Evolutionary conservation across 2,329 filamentous ascomycete species (phyloP), one percentile per base, ranked within the genome.

Genomic region (Aspergillus hortae): DNA sequence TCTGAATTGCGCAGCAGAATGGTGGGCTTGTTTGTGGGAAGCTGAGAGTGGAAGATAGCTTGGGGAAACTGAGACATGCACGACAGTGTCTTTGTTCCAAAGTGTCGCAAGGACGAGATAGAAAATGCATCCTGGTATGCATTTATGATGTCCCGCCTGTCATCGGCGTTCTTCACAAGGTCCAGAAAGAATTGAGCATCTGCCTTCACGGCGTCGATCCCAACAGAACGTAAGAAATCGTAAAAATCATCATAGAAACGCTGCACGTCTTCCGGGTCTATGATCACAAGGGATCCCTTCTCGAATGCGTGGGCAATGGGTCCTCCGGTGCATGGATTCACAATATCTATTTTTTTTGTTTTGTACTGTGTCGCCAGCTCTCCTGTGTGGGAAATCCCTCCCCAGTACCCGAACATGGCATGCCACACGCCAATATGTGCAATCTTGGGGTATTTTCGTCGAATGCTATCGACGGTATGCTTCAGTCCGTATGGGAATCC

Each of bases 41-140:
- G 76, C 61, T 95, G 89, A 1, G 87, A 87, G 66, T 91, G 85
- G 72, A 96, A 96, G 9, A 97, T 77, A 15, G 92, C 86, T 52
- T 92, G 87, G 0, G 94, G 94, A 2, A 87, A 82, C 69, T 94
- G 89, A 0, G 91, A 94, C 92, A 97, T 97, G 83, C 94, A 97
- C 3, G 89, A 92, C 46, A 96, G 95, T 4, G 86, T 83, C 60
- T 85, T 87, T 45, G 81, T 83, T 61, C 84, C 82, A 65, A 99
- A 94, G 66, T 95, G 81, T 10, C 86, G 86, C 7, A 95, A 79
- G 7, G 86, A 84, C 1, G 89, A 84, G 49, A 91, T 81, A 2
- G 83, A 85, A 92, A 92, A 97, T 6, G 89, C 88, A 66, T 95
- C 89, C 56, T 94, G 86, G 61, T 96, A 96, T 2, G 85, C 76